Evolutionary conservation across 1,284 basidiomycete genomes (phyloP).

Genomic region (Microbotryum lychnidis-dioicae): DNA sequence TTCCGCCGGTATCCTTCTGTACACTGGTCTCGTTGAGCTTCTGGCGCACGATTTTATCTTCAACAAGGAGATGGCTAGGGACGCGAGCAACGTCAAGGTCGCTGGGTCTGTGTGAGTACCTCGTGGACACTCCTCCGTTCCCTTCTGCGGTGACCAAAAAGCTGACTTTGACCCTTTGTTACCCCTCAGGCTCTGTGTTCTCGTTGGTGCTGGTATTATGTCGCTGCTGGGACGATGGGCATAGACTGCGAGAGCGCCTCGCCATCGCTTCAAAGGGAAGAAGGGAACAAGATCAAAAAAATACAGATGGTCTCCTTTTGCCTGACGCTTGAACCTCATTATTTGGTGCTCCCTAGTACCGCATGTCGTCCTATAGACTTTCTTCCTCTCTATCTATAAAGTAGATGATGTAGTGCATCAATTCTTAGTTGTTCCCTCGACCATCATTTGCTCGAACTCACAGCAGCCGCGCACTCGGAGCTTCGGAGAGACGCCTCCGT

Average conservation of each 20-base stretch:
- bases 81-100: constrained; percentile 21
- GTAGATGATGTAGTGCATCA: no score
- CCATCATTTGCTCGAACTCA: no score
- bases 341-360: no score
- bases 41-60: constrained; percentile 89
- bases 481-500: no score
- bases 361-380: no score
- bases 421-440: no score
- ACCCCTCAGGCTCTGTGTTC: constrained; percentile 35
- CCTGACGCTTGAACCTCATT: no score
- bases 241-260: constrained; percentile 10
- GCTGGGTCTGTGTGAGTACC: constrained; percentile 35
- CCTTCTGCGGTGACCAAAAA: constrained; percentile 37
- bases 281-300: no score
- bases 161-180: constrained; percentile 33
- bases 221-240: constrained; percentile 42
- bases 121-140: constrained; percentile 30
- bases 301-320: no score
- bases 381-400: no score
- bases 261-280: no score
- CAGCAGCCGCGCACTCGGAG: no score
- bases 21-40: constrained; percentile 46
- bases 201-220: constrained; percentile 44
- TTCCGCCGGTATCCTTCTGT: constrained; percentile 68
- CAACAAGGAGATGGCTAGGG: constrained; percentile 54